Evolutionary conservation across 2,329 filamentous ascomycete genomes (phyloP).

Genomic region (Fusarium keratoplasticum): DNA sequence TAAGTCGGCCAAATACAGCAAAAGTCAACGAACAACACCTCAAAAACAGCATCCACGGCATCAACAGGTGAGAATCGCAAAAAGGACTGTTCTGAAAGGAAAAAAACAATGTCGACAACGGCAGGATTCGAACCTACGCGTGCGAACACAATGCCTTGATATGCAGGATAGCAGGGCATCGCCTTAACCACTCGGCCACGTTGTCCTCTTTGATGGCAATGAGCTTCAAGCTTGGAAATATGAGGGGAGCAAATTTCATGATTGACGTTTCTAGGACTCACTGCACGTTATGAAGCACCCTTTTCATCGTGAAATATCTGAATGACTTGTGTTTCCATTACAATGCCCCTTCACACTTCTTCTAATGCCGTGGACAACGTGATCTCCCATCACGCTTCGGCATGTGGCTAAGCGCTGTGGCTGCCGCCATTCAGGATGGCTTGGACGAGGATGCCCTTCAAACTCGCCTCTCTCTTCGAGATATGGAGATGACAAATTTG

Average conservation of each 20-base stretch:
- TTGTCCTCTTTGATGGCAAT: not conserved
- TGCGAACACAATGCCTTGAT: not conserved
- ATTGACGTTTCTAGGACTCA: too few relatives aligned
- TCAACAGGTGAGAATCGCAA: not conserved
- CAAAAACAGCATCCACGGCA: not conserved
- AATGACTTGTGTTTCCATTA: not conserved
- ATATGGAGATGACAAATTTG: not conserved
- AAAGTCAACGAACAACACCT: not conserved
- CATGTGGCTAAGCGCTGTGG: not conserved
- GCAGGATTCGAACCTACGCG: not conserved
- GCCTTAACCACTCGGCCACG: conserved; percentile 1
- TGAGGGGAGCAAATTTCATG: not conserved
- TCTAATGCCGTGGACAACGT: not conserved
- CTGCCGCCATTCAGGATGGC: not conserved
- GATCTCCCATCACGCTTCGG: not conserved
- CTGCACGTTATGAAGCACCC: not conserved
- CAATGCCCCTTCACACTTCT: too few relatives aligned
- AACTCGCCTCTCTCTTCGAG: not conserved
- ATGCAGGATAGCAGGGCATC: not conserved
- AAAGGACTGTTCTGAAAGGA: not conserved
- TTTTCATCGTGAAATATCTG: not conserved
- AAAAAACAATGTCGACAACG: not conserved
- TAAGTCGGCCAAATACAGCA: not conserved
- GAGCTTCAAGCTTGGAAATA: not conserved
- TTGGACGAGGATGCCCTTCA: not conserved